Conservation (phyloP, 139 green algal species). For the Dunaliella sp. region DNA sequence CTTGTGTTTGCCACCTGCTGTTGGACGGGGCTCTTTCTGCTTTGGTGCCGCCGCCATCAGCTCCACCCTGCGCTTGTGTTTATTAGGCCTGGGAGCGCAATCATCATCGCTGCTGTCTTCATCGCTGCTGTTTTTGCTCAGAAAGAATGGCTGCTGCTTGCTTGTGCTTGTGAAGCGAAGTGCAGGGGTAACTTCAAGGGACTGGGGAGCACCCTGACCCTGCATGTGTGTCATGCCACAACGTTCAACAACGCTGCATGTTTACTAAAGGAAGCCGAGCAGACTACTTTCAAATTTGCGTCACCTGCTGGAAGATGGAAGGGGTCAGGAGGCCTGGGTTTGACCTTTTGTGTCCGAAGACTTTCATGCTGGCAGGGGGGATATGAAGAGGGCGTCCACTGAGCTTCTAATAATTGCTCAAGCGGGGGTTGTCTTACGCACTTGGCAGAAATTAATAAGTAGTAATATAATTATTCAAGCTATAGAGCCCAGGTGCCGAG, state of each 20-base stretch:
- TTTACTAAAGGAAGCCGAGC: background rate
- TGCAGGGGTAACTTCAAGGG: background rate
- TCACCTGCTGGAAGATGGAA: too few species aligned
- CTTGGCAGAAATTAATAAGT: too few species aligned
- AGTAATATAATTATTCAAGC: too few species aligned
- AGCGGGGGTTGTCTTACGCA: too few species aligned
- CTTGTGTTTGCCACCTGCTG: too few species aligned
- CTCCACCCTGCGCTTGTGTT: background rate
- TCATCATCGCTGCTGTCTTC: background rate
- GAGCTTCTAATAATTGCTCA: too few species aligned
- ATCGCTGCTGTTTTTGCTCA: background rate
- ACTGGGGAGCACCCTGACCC: background rate
- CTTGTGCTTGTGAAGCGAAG: background rate
- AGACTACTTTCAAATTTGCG: background rate
- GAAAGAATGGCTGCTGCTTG: background rate
- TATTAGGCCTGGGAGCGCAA: background rate
- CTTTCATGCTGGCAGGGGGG: background rate
- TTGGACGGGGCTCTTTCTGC: background rate
- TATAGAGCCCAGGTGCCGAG: too few species aligned
- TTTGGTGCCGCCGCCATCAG: background rate
- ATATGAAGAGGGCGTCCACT: too few species aligned
- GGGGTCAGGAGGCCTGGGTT: too few species aligned
- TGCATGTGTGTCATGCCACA: too few species aligned
- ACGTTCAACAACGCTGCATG: background rate
- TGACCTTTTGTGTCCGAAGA: too few species aligned